Conservation (phyloP, 129 eudicot genomes). For the Flaveria trinervia region DNA sequence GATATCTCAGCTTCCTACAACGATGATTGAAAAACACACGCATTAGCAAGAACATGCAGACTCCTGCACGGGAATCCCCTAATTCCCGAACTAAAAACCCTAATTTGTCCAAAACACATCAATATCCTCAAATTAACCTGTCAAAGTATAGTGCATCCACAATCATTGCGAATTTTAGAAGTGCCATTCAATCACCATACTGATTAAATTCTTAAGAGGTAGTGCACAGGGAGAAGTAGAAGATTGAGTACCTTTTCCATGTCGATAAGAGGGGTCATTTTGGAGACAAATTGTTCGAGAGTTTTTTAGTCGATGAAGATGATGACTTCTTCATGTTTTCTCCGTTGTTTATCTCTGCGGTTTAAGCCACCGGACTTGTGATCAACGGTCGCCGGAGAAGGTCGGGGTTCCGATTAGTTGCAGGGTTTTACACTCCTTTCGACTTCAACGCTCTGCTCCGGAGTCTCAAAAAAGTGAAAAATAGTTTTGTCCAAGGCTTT, state of each 20-base stretch:
- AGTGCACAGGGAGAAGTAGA: neutral
- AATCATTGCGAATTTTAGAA: neutral
- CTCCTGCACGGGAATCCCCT: neutral
- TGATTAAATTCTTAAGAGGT: too few relatives aligned
- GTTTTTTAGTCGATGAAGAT: constrained; percentile 40
- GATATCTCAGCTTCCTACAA: constrained; percentile 93
- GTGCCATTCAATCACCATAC: neutral
- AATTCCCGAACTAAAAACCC: constrained; percentile 7
- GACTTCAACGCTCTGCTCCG: too few relatives aligned
- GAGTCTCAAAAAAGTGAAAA: too few relatives aligned
- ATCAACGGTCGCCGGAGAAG: constrained; percentile 19
- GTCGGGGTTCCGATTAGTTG: constrained; percentile 19
- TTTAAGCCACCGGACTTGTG: constrained; percentile 22
- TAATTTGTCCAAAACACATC: neutral
- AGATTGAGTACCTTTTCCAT: constrained; percentile 66
- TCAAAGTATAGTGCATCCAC: neutral
- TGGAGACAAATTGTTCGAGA: constrained; percentile 80
- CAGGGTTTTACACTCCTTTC: neutral
- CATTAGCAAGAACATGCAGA: neutral
- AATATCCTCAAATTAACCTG: constrained; percentile 4
- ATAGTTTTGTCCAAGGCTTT: too few relatives aligned
- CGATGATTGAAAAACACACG: constrained; percentile 9
- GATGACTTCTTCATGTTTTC: constrained; percentile 45
- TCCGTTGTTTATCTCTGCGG: constrained; percentile 45
- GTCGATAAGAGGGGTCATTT: constrained; percentile 77